These are phyloP conservation scores for Massariosphaeria phaeospora DNA, from an alignment of 495 filamentous ascomycete species.

Conservation along the genomic window DNA sequence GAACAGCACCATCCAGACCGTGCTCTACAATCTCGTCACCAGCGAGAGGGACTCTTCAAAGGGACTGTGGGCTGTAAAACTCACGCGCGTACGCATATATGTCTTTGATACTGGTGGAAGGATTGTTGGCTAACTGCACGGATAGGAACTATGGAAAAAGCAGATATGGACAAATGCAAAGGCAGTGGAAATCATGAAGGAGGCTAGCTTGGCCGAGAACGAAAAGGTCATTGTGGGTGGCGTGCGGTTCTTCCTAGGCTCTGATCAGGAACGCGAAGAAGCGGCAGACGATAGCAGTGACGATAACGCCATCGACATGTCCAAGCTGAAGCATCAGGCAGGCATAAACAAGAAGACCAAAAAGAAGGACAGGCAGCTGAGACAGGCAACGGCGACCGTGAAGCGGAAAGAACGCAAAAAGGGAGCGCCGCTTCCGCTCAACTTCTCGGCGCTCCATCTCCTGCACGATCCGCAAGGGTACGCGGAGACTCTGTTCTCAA, in stretches of 20 bases:
- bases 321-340: slow-evolving; percentile 72
- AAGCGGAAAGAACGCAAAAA: slow-evolving; percentile 84
- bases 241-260: slow-evolving; percentile 90
- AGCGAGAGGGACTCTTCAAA: slow-evolving; percentile 78
- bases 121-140: too few species aligned
- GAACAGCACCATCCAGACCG: slow-evolving; percentile 87
- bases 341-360: slow-evolving; percentile 93
- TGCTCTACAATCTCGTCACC: slow-evolving; percentile 83
- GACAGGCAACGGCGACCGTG: slow-evolving; percentile 70
- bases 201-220: slow-evolving; percentile 73
- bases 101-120: too few species aligned
- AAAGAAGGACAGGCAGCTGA: slow-evolving; percentile 72
- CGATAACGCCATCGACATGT: slow-evolving; percentile 70
- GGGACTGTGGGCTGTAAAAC: slow-evolving; percentile 88
- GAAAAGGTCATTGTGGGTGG: slow-evolving; percentile 84
- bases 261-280: slow-evolving; percentile 90
- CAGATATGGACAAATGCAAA: slow-evolving; percentile 85
- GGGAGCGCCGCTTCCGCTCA: slow-evolving; percentile 75
- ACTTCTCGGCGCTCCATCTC: slow-evolving; percentile 97
- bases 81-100: too few species aligned
- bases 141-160: slow-evolving; percentile 85
- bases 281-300: slow-evolving; percentile 83
- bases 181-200: slow-evolving; percentile 91
- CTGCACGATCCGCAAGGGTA: slow-evolving; percentile 95
- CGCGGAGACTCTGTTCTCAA: slow-evolving; percentile 82